Evolutionary conservation across 345 rosid species (phyloP).

Genomic region (Pugionium cornutum): DNA sequence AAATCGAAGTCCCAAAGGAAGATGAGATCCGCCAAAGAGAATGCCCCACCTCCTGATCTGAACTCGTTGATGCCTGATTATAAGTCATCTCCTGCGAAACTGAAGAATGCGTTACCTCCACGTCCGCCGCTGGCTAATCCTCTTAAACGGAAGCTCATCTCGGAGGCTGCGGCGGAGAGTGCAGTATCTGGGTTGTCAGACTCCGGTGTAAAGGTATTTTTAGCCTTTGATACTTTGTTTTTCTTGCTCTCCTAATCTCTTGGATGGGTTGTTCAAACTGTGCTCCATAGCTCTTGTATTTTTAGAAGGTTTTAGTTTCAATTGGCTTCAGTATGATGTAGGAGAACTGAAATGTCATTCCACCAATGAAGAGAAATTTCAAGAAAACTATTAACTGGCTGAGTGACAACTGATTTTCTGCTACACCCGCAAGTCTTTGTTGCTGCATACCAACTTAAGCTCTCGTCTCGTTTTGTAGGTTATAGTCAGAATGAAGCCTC

Average conservation of each 20-base stretch:
- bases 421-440: not conserved
- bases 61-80: conserved; percentile 40
- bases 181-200: conserved; percentile 47
- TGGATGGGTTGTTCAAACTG: not conserved
- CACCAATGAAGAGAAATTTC: not conserved
- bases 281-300: not conserved
- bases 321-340: too few relatives aligned
- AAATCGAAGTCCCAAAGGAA: conserved; percentile 53
- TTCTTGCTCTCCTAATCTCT: conserved; percentile 11
- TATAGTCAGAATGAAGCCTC: conserved; percentile 85
- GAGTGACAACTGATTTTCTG: not conserved
- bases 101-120: conserved; percentile 75
- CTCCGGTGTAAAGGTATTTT: conserved; percentile 67
- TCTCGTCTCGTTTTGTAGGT: conserved; percentile 50
- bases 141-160: conserved; percentile 79
- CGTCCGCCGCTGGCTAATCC: conserved; percentile 87
- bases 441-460: not conserved
- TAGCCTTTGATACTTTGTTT: not conserved
- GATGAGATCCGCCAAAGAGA: conserved; percentile 65
- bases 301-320: conserved; percentile 6
- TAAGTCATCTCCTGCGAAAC: conserved; percentile 56
- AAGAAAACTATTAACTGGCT: not conserved
- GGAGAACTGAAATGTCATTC: too few relatives aligned
- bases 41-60: conserved; percentile 83
- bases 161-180: conserved; percentile 48